Conservation (phyloP, 108 stramenopile species). For the Asterionellopsis glacialis region DNA sequence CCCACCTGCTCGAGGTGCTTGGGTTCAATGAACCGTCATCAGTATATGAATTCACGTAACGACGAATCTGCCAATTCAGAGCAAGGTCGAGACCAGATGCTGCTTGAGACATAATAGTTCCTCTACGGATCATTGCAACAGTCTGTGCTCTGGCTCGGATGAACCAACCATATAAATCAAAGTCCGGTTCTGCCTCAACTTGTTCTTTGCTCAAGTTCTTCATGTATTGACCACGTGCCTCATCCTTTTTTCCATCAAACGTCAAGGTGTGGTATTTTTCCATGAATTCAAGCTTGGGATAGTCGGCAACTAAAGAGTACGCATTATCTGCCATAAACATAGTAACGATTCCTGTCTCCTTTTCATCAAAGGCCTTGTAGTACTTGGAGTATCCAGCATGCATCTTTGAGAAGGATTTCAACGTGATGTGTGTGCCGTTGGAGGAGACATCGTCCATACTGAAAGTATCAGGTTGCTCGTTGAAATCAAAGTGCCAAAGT, state of each 20-base stretch:
- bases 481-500: conserved; percentile 7
- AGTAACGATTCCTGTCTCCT: conserved; percentile 9
- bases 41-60: no score
- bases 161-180: background rate
- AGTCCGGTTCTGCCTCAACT: background rate
- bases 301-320: background rate
- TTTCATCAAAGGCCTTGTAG: background rate
- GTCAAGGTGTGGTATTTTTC: conserved; percentile 9
- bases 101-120: no score
- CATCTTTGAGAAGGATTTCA: no score
- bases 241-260: background rate
- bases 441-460: background rate
- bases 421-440: conserved; percentile 6
- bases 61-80: no score
- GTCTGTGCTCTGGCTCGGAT: background rate
- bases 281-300: background rate
- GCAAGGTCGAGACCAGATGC: no score
- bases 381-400: conserved; percentile 1
- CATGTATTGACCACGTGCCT: background rate
- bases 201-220: background rate
- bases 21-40: no score
- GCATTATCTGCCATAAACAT: background rate
- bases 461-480: background rate
- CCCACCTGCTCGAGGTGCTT: no score
- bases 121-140: no score